Conservation (phyloP, 495 filamentous ascomycete species). For the Cenococcum geophilum region DNA sequence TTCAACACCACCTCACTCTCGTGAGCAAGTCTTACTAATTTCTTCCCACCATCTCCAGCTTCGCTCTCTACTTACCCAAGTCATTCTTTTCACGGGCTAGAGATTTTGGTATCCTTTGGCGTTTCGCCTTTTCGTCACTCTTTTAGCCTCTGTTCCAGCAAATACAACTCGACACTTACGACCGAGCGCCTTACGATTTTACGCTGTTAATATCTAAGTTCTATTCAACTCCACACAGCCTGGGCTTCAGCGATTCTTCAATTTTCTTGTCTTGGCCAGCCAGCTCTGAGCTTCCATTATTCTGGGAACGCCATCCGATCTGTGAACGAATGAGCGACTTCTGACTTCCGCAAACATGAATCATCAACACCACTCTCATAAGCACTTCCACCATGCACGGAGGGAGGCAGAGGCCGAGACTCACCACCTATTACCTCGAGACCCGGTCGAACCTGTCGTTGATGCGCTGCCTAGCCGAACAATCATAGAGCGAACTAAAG, state of each 20-base stretch:
- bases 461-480: slow-evolving; percentile 11
- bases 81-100: slow-evolving; percentile 9
- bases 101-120: background rate
- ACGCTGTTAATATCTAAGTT: slow-evolving; percentile 31
- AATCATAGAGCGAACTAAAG: slow-evolving; percentile 14
- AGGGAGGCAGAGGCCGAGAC: slow-evolving; percentile 1
- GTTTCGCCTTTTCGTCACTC: slow-evolving; percentile 8
- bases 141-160: slow-evolving; percentile 2
- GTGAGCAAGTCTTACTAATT: slow-evolving; percentile 6
- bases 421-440: slow-evolving; percentile 6
- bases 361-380: slow-evolving; percentile 8
- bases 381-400: slow-evolving; percentile 8
- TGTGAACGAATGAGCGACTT: slow-evolving; percentile 5
- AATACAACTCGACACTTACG: slow-evolving; percentile 10
- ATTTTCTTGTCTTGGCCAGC: background rate
- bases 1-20: slow-evolving; percentile 7
- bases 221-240: slow-evolving; percentile 9
- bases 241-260: background rate
- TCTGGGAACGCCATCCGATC: background rate
- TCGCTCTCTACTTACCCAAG: slow-evolving; percentile 5
- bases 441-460: background rate
- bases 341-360: background rate
- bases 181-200: slow-evolving; percentile 26
- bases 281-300: background rate
- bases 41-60: background rate